Evolutionary conservation across 1,284 basidiomycete genomes (phyloP).

Genomic region (Malassezia cuniculi): DNA sequence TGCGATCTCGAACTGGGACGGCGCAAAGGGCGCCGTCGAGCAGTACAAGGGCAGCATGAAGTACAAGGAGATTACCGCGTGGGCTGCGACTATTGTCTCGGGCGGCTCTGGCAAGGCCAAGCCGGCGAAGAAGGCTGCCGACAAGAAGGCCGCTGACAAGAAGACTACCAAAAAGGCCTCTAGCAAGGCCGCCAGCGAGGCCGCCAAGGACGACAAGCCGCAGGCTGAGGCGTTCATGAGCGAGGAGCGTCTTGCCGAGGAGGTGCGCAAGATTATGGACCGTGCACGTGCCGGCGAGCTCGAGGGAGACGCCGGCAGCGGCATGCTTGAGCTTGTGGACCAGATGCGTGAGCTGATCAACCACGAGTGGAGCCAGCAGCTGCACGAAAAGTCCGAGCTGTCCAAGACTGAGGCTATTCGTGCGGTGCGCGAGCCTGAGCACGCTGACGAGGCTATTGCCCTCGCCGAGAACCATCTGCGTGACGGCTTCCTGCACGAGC

Average conservation of each 20-base stretch:
- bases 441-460: constrained; percentile 13
- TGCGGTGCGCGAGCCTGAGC: constrained; percentile 20
- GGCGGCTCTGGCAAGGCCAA: no score
- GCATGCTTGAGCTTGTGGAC: no score
- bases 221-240: constrained; percentile 16
- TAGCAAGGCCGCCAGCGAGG: constrained; percentile 1
- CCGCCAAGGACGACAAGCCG: constrained; percentile 14
- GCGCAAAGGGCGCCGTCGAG: constrained; percentile 18
- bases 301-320: constrained; percentile 11
- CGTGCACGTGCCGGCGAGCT: constrained; percentile 16
- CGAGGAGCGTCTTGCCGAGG: constrained; percentile 16
- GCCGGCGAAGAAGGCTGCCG: not conserved
- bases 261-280: constrained; percentile 17
- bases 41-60: constrained; percentile 30
- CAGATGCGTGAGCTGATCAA: constrained; percentile 10
- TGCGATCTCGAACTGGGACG: constrained; percentile 18
- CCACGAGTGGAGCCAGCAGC: constrained; percentile 5
- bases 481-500: constrained; percentile 1
- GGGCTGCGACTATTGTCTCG: constrained; percentile 29
- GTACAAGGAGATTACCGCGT: constrained; percentile 29
- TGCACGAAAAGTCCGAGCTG: constrained; percentile 6
- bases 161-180: not conserved
- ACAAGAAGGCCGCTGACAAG: constrained; percentile 5
- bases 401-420: constrained; percentile 29
- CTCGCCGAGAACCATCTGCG: constrained; percentile 2